A percentile compares a stretch with the other conserved stretches of the same genome.
These are phyloP conservation scores for Globisporangium heterothallicum DNA, from an alignment of 352 stramenopile genomes.

Conservation along the genomic window DNA sequence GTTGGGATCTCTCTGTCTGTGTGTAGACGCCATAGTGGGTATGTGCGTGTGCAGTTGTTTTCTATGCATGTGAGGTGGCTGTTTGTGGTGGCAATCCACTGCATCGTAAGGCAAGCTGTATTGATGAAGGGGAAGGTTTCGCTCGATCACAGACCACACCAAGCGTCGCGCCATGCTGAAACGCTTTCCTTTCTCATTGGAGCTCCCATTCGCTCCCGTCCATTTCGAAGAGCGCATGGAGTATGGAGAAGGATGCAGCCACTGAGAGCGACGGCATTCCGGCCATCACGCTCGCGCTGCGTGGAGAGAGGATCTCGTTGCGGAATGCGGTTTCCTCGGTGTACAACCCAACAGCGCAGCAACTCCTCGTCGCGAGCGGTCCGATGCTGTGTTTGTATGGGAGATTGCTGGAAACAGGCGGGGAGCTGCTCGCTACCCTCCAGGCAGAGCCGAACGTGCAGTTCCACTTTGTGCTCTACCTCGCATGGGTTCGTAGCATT, in stretches of 20 bases:
- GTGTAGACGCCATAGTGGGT: too few relatives aligned
- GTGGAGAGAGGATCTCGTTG: constrained; percentile 36
- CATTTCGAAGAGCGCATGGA: too few relatives aligned
- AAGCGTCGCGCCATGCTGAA: constrained; percentile 5
- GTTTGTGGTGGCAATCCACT: too few relatives aligned
- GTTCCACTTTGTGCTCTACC: constrained; percentile 33
- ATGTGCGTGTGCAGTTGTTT: too few relatives aligned
- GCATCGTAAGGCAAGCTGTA: too few relatives aligned
- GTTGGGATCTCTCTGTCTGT: too few relatives aligned
- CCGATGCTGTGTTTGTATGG: constrained; percentile 36
- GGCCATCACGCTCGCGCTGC: constrained; percentile 36
- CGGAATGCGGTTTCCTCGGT: constrained; percentile 35
- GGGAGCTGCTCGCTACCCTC: constrained; percentile 28
- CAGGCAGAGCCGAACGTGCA: constrained; percentile 31
- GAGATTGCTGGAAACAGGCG: constrained; percentile 34
- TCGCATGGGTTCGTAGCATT: constrained; percentile 42
- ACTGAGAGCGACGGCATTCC: constrained; percentile 4
- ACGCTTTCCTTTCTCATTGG: not conserved
- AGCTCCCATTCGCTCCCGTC: too few relatives aligned
- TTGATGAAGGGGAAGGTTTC: too few relatives aligned
- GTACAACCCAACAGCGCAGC: constrained; percentile 25
- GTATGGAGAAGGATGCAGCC: not conserved
- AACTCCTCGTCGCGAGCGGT: constrained; percentile 35
- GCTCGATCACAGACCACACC: too few relatives aligned
- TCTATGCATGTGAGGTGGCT: too few relatives aligned